Conservation (phyloP, 768 basidiomycete genomes). For the Boletus rufocinnamomeus region DNA sequence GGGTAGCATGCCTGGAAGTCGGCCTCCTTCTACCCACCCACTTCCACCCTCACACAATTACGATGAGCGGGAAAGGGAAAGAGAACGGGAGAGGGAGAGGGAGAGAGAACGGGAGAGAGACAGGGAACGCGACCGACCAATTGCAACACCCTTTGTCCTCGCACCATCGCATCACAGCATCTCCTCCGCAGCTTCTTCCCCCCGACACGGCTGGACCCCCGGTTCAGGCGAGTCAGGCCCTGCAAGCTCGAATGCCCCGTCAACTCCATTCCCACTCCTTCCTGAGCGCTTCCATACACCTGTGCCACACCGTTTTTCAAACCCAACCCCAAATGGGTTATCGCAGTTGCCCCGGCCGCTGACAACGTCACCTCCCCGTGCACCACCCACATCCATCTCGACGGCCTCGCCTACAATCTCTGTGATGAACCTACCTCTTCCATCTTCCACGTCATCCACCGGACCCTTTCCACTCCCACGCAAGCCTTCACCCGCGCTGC, state of each 20-base stretch:
- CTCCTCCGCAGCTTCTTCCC: conserved; percentile 40
- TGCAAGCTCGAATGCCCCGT: conserved; percentile 29
- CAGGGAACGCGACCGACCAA: conserved; percentile 50
- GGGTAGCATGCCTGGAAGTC: conserved; percentile 34
- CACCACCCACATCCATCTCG: conserved; percentile 22
- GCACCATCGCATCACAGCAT: conserved; percentile 44
- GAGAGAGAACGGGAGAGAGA: conserved; percentile 30
- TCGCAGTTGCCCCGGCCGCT: conserved; percentile 25
- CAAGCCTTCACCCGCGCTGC: conserved; percentile 29
- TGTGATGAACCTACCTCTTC: conserved; percentile 15
- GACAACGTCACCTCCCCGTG: conserved; percentile 43
- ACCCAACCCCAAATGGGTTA: conserved; percentile 25
- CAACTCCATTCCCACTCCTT: conserved; percentile 30
- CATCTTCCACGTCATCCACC: conserved; percentile 19
- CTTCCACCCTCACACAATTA: conserved; percentile 29
- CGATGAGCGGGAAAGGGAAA: conserved; percentile 30
- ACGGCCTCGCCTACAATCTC: conserved; percentile 24
- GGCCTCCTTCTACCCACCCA: conserved; percentile 43
- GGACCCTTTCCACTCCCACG: conserved; percentile 26
- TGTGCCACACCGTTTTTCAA: conserved; percentile 31
- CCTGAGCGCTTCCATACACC: conserved; percentile 33
- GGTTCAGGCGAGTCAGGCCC: conserved; percentile 32
- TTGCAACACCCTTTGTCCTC: conserved; percentile 57
- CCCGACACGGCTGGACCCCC: conserved; percentile 42
- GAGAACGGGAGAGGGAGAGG: conserved; percentile 22